These are phyloP conservation scores for Trichoderma lentiforme DNA, from an alignment of 2,329 filamentous ascomycete genomes.

Conservation along the genomic window DNA sequence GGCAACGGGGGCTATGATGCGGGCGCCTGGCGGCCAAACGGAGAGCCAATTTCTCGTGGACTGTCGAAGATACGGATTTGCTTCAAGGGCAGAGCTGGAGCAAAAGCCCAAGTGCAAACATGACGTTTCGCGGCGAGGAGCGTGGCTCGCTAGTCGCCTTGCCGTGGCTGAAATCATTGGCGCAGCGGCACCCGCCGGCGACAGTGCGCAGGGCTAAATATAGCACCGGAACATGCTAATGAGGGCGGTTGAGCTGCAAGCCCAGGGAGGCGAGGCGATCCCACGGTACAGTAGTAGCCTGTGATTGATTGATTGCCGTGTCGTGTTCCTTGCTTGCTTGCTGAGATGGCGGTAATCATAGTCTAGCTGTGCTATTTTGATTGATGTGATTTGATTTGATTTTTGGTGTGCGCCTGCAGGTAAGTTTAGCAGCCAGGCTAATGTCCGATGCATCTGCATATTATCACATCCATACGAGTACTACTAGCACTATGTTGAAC, in stretches of 20 bases:
- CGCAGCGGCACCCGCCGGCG: neutral
- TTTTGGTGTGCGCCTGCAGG: neutral
- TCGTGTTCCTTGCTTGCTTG: neutral
- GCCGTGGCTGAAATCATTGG: conserved; percentile 13
- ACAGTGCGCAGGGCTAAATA: conserved; percentile 11
- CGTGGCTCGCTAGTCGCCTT: neutral
- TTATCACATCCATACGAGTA: neutral
- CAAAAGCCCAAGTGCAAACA: neutral
- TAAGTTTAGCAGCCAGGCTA: neutral
- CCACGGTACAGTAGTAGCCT: neutral
- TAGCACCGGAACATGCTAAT: neutral
- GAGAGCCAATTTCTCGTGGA: neutral
- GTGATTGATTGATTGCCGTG: neutral
- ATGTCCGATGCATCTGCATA: neutral
- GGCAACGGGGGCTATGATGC: neutral
- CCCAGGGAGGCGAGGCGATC: neutral
- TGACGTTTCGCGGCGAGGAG: conserved; percentile 14
- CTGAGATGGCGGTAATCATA: neutral
- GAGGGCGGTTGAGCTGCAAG: neutral
- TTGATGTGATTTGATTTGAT: neutral
- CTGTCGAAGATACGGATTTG: neutral
- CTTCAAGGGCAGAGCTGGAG: neutral
- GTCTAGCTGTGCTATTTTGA: too few species aligned
- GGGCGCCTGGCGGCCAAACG: neutral
- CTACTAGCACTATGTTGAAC: neutral